Base-by-base conservation (phyloP, 148 eudicot species). In the Simmondsia chinensis region DNA sequence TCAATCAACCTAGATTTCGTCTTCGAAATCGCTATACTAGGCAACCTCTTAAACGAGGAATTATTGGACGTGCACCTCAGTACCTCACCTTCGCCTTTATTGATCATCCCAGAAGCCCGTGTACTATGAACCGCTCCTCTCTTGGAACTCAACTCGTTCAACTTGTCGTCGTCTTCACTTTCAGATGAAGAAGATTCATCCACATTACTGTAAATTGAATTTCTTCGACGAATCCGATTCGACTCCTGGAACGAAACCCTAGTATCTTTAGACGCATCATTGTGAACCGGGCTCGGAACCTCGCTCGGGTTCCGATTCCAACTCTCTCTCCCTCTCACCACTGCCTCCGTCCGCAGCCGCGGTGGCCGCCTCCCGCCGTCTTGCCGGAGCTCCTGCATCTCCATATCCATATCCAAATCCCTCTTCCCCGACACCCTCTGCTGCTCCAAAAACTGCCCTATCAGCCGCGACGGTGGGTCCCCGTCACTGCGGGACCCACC, bases 1-100 rank as follows among this genome's bases (percentile, higher is more conserved):
- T 73, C 82, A 16, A 65, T 40, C 8, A 83, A 43, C 50, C 94
- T 73, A 5, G 94, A 83, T 42, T 57, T 73, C 3, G 71, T 68
- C 48, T 72, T 72, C 3, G 69, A 28, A 16, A 71, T 43, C 4
- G 64, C 21, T 0, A 56, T 34, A 9, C 55, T 59, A 2, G 64
- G 55, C 9, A 75, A 26, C 50, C 58, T 58, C 12, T 71, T 63
- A 11, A 66, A 62, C 4, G 86, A 65, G 0, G 74, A 73, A n/a
- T n/a, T n/a, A 37, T 63, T 72, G 0, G 94, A 83, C 0, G 83
- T 68, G 27, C 87, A 83, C 39, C 66, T 62, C 44, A 83, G 9
- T 23, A 37, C 11, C 31, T 17, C 69, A 4, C 50, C 71, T 3
- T 41, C 45, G 6, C 51, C 58, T 10, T 9, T 34, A 17, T 38